These are phyloP conservation scores for Solanum arcanum DNA, from an alignment of 257 asterid genomes.

Conservation along the genomic window DNA sequence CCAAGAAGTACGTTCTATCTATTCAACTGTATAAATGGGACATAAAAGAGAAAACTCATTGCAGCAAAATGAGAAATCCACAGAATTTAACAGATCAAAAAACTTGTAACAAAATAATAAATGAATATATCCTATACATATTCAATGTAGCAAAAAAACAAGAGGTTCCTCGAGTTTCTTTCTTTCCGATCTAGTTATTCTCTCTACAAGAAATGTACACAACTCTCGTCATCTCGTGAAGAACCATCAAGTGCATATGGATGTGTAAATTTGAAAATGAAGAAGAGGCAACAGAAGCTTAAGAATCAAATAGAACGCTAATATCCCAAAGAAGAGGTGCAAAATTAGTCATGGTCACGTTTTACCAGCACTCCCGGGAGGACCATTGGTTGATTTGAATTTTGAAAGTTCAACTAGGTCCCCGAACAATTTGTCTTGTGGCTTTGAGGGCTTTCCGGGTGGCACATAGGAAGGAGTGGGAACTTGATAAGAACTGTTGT, in stretches of 20 bases:
- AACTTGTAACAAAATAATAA: not conserved
- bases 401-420: slow-evolving; percentile 67
- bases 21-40: not conserved
- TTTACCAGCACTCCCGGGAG: slow-evolving; percentile 32
- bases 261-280: slow-evolving; percentile 1
- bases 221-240: not conserved
- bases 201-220: slow-evolving; percentile 19
- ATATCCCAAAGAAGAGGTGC: not conserved
- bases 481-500: slow-evolving; percentile 19
- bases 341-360: slow-evolving; percentile 13
- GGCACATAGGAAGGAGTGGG: slow-evolving; percentile 42
- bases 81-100: not conserved
- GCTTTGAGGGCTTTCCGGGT: slow-evolving; percentile 56
- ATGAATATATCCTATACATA: not conserved
- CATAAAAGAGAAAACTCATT: not conserved
- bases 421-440: slow-evolving; percentile 73
- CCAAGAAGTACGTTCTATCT: not conserved
- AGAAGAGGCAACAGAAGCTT: not conserved
- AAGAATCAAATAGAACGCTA: not conserved
- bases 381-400: slow-evolving; percentile 35
- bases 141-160: not conserved
- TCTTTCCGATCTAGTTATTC: not conserved
- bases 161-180: not conserved
- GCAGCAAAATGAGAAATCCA: not conserved
- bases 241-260: slow-evolving; percentile 4